phyloP scores from a whole-genome alignment of 257 asterid species.

The Ophiorrhiza pumila region DNA sequence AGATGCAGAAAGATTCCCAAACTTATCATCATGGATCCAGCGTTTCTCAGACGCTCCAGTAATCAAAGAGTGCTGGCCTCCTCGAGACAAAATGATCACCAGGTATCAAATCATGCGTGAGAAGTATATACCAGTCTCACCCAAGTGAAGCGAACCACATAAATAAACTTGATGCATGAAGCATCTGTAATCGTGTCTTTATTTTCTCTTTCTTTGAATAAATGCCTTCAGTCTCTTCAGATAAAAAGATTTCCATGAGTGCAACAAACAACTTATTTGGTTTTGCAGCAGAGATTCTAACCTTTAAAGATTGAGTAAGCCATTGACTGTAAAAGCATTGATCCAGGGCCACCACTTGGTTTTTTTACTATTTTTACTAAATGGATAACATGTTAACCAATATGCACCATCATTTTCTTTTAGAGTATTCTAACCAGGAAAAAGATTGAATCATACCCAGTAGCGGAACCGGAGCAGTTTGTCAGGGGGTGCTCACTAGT shows the following conservation, averaged over 20 bases:
- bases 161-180: not conserved
- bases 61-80: constrained; percentile 56
- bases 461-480: too few relatives aligned
- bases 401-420: too few relatives aligned
- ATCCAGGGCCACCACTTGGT: too few relatives aligned
- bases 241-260: not conserved
- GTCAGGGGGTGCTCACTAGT: too few relatives aligned
- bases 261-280: not conserved
- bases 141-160: constrained; percentile 24
- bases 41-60: constrained; percentile 40
- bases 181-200: not conserved
- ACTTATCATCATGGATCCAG: constrained; percentile 48
- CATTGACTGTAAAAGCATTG: too few relatives aligned
- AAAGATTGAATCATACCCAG: too few relatives aligned
- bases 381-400: too few relatives aligned
- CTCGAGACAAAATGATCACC: constrained; percentile 49
- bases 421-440: too few relatives aligned
- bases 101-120: constrained; percentile 41
- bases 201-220: not conserved
- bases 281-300: not conserved
- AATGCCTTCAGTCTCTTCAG: not conserved
- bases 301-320: not conserved
- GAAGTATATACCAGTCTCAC: constrained; percentile 20
- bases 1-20: constrained; percentile 40
- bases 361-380: too few relatives aligned